Evolutionary conservation across 139 green algal species (phyloP).

Genomic region (Chlamydomonas urium): DNA sequence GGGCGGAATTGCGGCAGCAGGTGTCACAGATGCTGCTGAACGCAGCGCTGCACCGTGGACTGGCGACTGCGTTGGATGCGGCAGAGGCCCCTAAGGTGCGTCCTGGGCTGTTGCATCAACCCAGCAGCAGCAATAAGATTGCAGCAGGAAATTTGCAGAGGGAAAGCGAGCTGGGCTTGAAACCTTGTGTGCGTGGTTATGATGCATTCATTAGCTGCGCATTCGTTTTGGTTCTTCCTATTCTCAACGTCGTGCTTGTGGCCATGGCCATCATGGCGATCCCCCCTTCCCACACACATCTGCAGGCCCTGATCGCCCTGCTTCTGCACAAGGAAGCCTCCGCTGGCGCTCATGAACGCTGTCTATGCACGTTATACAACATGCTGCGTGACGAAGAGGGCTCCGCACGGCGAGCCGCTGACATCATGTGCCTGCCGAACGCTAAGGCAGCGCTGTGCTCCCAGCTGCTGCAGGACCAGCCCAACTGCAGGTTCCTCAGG

Average conservation of each 20-base stretch:
- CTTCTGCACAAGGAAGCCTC: not conserved
- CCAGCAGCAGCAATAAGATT: not conserved
- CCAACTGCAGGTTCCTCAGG: too few relatives aligned
- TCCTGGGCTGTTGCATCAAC: not conserved
- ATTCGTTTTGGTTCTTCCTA: too few relatives aligned
- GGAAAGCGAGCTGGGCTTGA: too few relatives aligned
- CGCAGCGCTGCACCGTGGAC: conserved; percentile 7
- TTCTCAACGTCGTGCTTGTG: too few relatives aligned
- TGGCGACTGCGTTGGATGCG: not conserved
- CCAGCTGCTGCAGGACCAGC: conserved; percentile 1
- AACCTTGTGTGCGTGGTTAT: too few relatives aligned
- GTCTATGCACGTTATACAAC: conserved; percentile 10
- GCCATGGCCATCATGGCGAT: not conserved
- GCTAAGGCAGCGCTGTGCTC: not conserved
- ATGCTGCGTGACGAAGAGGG: conserved; percentile 1
- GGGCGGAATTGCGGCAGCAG: not conserved
- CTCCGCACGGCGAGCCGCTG: not conserved
- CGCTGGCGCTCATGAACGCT: conserved; percentile 1
- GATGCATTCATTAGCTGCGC: too few relatives aligned
- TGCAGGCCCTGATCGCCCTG: conserved; percentile 4
- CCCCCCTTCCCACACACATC: not conserved
- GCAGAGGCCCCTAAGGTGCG: not conserved
- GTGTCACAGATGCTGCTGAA: conserved; percentile 11
- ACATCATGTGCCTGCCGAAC: not conserved
- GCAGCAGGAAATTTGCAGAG: too few relatives aligned